Evolutionary conservation across 129 eudicot genomes (phyloP).

Genomic region (Pulicaria dysenterica): DNA sequence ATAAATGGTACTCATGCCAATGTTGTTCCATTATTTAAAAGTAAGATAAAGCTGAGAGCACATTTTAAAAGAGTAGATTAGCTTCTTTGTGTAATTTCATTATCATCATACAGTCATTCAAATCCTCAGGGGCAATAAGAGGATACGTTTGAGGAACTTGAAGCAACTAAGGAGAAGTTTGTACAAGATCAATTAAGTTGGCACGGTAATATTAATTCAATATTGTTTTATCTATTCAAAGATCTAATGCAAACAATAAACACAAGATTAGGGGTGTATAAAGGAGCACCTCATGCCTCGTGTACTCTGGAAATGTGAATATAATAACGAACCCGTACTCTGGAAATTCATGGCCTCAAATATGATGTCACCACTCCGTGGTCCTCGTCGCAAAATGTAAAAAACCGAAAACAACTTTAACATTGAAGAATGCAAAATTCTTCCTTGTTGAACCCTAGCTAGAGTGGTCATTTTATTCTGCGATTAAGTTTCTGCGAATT

Average conservation of each 20-base stretch:
- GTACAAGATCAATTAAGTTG: neutral
- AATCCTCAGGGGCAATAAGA: neutral
- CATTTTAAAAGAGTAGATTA: conserved; percentile 45
- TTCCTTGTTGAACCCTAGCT: too few species aligned
- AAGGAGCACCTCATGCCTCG: neutral
- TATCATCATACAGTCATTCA: neutral
- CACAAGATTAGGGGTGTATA: neutral
- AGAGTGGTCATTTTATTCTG: too few species aligned
- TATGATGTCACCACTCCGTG: too few species aligned
- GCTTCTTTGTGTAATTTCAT: neutral
- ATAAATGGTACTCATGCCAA: conserved; percentile 41
- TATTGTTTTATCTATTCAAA: neutral
- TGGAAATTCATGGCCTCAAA: too few species aligned
- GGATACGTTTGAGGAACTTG: neutral
- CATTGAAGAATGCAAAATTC: too few species aligned
- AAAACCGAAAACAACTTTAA: too few species aligned
- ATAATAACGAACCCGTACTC: too few species aligned
- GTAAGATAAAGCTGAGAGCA: too few species aligned
- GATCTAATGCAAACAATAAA: neutral
- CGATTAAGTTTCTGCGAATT: too few species aligned
- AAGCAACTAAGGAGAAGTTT: neutral
- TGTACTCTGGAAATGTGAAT: neutral
- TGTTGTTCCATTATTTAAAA: conserved; percentile 77
- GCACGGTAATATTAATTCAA: neutral
- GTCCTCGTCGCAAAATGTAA: too few species aligned